Base-by-base conservation (phyloP, 441 rosid genomes). In the Omphalea diandra region DNA sequence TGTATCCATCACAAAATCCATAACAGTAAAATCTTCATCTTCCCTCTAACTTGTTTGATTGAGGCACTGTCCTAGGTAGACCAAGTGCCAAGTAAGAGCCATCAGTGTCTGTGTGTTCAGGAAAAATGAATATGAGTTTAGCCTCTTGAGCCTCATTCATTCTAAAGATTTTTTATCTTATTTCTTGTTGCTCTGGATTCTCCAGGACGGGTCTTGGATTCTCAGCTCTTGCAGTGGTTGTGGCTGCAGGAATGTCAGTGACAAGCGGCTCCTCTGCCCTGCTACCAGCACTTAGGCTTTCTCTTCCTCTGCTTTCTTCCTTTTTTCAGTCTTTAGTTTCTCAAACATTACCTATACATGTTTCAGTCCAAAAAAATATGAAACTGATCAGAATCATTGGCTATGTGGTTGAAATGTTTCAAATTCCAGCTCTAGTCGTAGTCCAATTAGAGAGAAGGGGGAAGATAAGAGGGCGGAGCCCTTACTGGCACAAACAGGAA, bases 261-360 rank as follows among this genome's bases (percentile, higher is more conserved):
- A 54, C 27, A 32, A 59, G 33, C 40, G 32, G 17, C 63, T 63
- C 59, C 9, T 65, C 46, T 17, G 20, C 70, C 53, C 67, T 63
- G 29, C 20, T 70, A 27, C 69, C 82, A 5, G 70, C 46, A 2
- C 5, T 15, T 4, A 33, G 26, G 38, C 62, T 72, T 32, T 80
- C 85, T 49, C 75, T 61, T 60, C 92, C 92, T 76, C 88, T 78
- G 35, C 91, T 90, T 75, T 88, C 97, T 65, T 91, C 94, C 72
- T 87, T 94, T n/a, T n/a, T 46, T 88, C 94, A 58, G 84, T 65
- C 79, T 83, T 94, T 81, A 85, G 76, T 75, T 84, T 73, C 83
- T 91, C 94, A 60, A 86, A 81, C 97, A 94, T 94, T 0, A 80
- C 83, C 88, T 83, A 24, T 58, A 78, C n/a, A n/a, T n/a, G n/a